phyloP scores from a whole-genome alignment of 2,329 filamentous ascomycete species.

The Xylaria sp. region DNA sequence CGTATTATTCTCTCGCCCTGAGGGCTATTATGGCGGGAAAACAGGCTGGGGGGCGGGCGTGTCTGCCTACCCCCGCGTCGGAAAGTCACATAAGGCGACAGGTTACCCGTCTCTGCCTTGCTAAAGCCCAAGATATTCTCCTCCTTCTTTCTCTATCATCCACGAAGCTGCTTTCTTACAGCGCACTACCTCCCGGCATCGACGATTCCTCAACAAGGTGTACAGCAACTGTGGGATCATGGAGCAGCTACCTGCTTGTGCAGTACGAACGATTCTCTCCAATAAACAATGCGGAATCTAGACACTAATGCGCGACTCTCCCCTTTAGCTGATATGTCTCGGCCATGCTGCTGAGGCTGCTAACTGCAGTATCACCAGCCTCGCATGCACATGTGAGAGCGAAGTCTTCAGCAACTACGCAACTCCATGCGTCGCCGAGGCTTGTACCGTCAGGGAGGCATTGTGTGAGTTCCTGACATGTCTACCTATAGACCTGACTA shows the following conservation, averaged over 20 bases:
- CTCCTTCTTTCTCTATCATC: neutral
- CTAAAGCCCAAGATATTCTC: neutral
- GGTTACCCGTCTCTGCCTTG: neutral
- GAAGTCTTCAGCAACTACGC: neutral
- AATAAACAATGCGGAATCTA: too few relatives aligned
- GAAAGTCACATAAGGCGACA: neutral
- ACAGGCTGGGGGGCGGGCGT: too few relatives aligned
- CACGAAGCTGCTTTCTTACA: neutral
- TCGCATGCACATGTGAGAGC: conserved; percentile 8
- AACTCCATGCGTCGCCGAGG: neutral
- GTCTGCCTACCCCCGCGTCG: neutral
- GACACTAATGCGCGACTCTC: neutral
- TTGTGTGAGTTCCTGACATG: conserved; percentile 1
- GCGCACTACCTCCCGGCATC: neutral
- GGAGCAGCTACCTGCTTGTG: conserved; percentile 7
- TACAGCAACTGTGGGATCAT: neutral
- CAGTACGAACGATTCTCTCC: neutral
- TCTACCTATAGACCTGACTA: neutral
- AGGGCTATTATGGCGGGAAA: neutral
- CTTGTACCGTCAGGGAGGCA: conserved; percentile 14
- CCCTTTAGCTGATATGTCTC: conserved; percentile 9
- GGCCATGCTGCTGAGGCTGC: neutral
- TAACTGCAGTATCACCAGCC: conserved; percentile 9
- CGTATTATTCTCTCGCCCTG: neutral
- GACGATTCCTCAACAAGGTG: neutral